phyloP scores from a whole-genome alignment of 2,329 filamentous ascomycete genomes.

The Cladosporium oxysporum region DNA sequence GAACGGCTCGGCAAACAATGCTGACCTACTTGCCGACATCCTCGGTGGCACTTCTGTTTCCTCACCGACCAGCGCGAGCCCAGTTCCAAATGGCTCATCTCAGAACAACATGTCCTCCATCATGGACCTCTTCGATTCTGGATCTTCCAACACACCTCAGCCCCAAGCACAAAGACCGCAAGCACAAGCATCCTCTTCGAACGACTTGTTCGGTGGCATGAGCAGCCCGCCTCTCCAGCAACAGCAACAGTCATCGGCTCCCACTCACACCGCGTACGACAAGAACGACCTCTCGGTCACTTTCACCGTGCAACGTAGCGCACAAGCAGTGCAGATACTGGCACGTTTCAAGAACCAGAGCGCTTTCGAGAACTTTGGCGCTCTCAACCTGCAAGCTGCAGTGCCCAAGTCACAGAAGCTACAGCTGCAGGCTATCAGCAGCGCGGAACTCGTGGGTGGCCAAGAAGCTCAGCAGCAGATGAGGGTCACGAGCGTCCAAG shows the following conservation, averaged over 20 bases:
- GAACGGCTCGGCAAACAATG: conserved; percentile 64
- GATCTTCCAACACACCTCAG: conserved; percentile 43
- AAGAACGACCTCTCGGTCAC: conserved; percentile 81
- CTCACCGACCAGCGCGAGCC: conserved; percentile 43
- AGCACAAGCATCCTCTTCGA: conserved; percentile 38
- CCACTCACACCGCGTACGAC: conserved; percentile 71
- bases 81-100: conserved; percentile 27
- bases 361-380: conserved; percentile 64
- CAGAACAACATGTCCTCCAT: conserved; percentile 58
- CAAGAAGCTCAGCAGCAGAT: conserved; percentile 88
- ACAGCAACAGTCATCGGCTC: conserved; percentile 38
- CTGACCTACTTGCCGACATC: conserved; percentile 88
- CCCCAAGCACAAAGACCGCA: conserved; percentile 35
- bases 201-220: conserved; percentile 48
- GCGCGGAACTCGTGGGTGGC: conserved; percentile 71
- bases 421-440: conserved; percentile 87
- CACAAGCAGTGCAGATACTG: conserved; percentile 76
- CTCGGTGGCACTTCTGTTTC: conserved; percentile 62
- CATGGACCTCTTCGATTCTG: conserved; percentile 80
- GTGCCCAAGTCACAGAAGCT: conserved; percentile 96
- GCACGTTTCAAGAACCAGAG: conserved; percentile 75
- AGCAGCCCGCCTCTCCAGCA: conserved; percentile 42
- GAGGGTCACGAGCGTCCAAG: conserved; percentile 80
- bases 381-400: conserved; percentile 85
- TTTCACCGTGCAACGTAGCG: conserved; percentile 80